Conservation (phyloP, 495 filamentous ascomycete species). For the Durotheca rogersii region DNA sequence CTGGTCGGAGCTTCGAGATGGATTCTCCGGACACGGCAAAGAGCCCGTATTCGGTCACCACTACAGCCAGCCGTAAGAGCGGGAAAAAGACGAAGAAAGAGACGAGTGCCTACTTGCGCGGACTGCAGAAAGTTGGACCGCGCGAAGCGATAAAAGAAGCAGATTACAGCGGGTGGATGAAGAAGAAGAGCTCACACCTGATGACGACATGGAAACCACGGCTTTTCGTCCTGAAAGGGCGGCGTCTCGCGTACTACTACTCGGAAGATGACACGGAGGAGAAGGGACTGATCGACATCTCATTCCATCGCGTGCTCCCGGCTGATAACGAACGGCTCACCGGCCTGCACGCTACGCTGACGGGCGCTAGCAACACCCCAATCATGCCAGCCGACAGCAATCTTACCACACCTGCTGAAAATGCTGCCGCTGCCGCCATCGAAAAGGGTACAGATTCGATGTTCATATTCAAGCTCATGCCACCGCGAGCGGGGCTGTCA, state of each 20-base stretch:
- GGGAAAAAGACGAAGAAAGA: slow-evolving; percentile 81
- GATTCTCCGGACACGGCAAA: slow-evolving; percentile 69
- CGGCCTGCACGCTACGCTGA: slow-evolving; percentile 86
- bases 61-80: slow-evolving; percentile 50
- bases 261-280: slow-evolving; percentile 88
- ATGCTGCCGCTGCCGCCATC: slow-evolving; percentile 42
- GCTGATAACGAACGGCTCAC: slow-evolving; percentile 92
- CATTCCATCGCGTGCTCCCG: slow-evolving; percentile 89
- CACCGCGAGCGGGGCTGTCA: slow-evolving; percentile 81
- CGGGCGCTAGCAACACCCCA: slow-evolving; percentile 76
- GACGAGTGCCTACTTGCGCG: slow-evolving; percentile 89
- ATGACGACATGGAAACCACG: slow-evolving; percentile 97
- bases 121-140: slow-evolving; percentile 78
- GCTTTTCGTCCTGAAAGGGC: slow-evolving; percentile 87
- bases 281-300: slow-evolving; percentile 95
- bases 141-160: slow-evolving; percentile 81
- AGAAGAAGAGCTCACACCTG: slow-evolving; percentile 91
- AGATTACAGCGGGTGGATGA: slow-evolving; percentile 99
- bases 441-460: slow-evolving; percentile 57
- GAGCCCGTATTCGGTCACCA: slow-evolving; percentile 47
- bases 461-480: slow-evolving; percentile 98
- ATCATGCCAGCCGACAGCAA: slow-evolving; percentile 67
- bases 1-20: slow-evolving; percentile 73
- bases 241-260: slow-evolving; percentile 94
- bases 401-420: slow-evolving; percentile 54